A percentile compares a stretch with the other conserved stretches of the same genome.
Evolutionary conservation across 1,139 yeast species (phyloP).

Genomic region (Geotrichum cucujoidarum): DNA sequence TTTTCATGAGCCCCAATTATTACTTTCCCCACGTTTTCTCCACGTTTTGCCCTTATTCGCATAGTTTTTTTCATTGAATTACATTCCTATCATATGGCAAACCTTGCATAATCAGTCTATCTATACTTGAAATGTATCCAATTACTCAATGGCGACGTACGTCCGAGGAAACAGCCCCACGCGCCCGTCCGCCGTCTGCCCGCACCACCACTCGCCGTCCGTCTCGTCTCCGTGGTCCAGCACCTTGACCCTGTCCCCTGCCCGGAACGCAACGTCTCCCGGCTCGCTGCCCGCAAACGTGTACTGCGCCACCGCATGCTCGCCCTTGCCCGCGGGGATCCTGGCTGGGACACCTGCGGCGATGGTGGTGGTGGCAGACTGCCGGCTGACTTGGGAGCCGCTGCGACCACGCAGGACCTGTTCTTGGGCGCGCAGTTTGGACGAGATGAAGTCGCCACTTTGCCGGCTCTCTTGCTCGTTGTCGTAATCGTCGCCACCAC

Average conservation of each 20-base stretch:
- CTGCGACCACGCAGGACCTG: slow-evolving; percentile 1
- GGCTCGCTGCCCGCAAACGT: slow-evolving; percentile 39
- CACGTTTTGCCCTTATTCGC: no score
- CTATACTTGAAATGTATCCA: no score
- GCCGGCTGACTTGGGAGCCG: not conserved
- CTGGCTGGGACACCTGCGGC: slow-evolving; percentile 1
- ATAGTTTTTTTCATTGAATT: no score
- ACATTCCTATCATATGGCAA: no score
- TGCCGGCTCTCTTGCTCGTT: not conserved
- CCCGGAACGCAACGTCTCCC: slow-evolving; percentile 49
- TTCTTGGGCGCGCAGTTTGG: slow-evolving; percentile 5
- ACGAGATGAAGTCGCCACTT: slow-evolving; percentile 9
- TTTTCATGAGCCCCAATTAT: no score
- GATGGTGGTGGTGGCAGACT: not conserved
- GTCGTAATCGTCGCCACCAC: not conserved
- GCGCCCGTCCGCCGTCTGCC: slow-evolving; percentile 43
- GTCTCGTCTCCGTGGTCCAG: slow-evolving; percentile 38
- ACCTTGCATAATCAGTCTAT: no score
- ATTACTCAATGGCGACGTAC: slow-evolving; percentile 39
- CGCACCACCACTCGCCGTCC: slow-evolving; percentile 59
- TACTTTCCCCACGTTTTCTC: no score
- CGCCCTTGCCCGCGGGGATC: slow-evolving; percentile 21
- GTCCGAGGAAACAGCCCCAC: slow-evolving; percentile 54
- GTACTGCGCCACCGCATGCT: slow-evolving; percentile 34
- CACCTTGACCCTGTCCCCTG: slow-evolving; percentile 48